Conservation (phyloP, 2,329 filamentous ascomycete genomes). For the Colletotrichum tanaceti region DNA sequence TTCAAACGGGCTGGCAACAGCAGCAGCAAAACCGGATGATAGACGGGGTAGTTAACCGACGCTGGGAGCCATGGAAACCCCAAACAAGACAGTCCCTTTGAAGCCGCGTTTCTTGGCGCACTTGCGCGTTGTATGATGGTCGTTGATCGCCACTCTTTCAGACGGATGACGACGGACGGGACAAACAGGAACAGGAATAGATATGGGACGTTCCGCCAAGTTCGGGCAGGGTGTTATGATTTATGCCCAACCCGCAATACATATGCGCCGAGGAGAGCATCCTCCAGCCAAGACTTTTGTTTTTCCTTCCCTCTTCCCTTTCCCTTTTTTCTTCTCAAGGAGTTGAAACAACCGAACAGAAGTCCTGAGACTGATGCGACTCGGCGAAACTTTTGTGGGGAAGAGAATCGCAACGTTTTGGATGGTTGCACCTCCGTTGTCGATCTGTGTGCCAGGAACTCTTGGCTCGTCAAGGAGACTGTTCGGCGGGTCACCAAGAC, state of each 20-base stretch:
- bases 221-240: background rate
- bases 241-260: too few species aligned
- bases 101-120: background rate
- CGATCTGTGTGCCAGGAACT: background rate
- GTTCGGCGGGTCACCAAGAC: background rate
- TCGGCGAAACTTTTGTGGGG: slow-evolving; percentile 35
- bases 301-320: too few species aligned
- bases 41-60: background rate
- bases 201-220: background rate
- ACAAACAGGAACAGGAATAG: too few species aligned
- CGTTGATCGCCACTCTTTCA: background rate
- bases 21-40: background rate
- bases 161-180: too few species aligned
- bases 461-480: background rate
- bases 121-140: background rate
- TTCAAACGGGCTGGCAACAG: too few species aligned
- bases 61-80: background rate
- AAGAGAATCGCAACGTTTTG: background rate
- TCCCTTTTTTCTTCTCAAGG: too few species aligned
- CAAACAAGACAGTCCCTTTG: background rate
- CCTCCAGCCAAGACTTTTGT: slow-evolving; percentile 15
- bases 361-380: slow-evolving; percentile 36
- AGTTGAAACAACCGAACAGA: slow-evolving; percentile 14
- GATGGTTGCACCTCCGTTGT: background rate
- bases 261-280: background rate